Percentiles rank a stretch among this genome's conserved stretches.
phyloP scores from a whole-genome alignment of 164 flowering plant genomes.

The Echeveria elegans region DNA sequence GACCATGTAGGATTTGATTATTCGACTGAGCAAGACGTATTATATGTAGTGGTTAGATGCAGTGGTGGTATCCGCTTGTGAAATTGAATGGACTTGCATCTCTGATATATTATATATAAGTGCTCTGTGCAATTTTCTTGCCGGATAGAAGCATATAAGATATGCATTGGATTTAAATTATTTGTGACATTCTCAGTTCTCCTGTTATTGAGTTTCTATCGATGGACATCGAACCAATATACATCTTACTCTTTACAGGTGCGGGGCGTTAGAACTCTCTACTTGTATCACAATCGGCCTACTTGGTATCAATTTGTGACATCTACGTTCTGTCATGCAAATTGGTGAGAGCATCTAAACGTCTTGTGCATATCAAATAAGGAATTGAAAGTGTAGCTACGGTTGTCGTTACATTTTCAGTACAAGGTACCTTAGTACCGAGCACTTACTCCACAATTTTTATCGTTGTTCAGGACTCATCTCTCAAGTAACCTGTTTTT shows the following conservation, averaged over 20 bases:
- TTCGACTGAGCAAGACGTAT: too few relatives aligned
- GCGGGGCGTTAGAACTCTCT: constrained; percentile 43
- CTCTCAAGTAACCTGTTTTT: constrained; percentile 96
- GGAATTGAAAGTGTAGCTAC: not conserved
- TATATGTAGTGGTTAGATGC: too few relatives aligned
- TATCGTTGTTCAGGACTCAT: constrained; percentile 61
- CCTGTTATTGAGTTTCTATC: not conserved
- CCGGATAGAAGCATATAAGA: not conserved
- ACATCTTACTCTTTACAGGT: constrained; percentile 26
- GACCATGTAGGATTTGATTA: too few relatives aligned
- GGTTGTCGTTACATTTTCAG: not conserved
- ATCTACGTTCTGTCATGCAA: constrained; percentile 90
- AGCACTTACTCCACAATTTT: constrained; percentile 5
- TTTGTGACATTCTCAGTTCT: not conserved
- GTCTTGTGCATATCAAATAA: not conserved
- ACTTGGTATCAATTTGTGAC: constrained; percentile 94
- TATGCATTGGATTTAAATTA: not conserved
- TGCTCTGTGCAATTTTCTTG: too few relatives aligned
- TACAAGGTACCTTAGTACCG: not conserved
- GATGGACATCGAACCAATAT: constrained; percentile 6
- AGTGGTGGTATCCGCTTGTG: too few relatives aligned
- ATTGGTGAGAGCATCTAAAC: constrained; percentile 51
- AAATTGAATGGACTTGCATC: not conserved
- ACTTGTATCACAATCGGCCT: constrained; percentile 75
- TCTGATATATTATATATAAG: too few relatives aligned